These are phyloP conservation scores for Boletus vermiculosoides DNA, from an alignment of 768 basidiomycete species.

Conservation along the genomic window DNA sequence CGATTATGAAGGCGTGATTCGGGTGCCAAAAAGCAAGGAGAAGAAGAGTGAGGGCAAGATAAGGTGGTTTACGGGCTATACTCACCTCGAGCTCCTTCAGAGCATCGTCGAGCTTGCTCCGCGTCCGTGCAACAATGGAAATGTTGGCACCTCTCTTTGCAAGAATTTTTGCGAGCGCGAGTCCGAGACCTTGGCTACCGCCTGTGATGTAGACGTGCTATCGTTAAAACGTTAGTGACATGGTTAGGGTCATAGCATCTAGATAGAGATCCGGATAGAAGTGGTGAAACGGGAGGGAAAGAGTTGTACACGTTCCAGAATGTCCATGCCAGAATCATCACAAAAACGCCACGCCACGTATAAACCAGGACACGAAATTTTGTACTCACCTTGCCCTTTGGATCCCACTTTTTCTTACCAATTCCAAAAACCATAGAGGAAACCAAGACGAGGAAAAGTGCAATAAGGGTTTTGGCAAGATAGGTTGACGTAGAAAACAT, in stretches of 20 bases:
- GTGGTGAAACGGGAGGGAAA: background rate
- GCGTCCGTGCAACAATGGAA: conserved; percentile 79
- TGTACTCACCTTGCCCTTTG: conserved; percentile 40
- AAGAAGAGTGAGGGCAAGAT: background rate
- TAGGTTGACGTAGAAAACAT: background rate
- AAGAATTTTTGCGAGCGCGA: conserved; percentile 67
- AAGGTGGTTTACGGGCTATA: background rate
- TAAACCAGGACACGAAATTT: background rate
- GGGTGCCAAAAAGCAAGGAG: background rate
- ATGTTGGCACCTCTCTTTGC: conserved; percentile 73
- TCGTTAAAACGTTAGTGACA: background rate
- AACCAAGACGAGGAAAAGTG: conserved; percentile 9
- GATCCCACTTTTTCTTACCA: conserved; percentile 45
- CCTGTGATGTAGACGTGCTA: conserved; percentile 89
- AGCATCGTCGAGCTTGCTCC: conserved; percentile 60
- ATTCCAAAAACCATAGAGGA: conserved; percentile 20
- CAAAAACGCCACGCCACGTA: background rate
- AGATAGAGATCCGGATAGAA: no score
- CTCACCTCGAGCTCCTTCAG: conserved; percentile 64
- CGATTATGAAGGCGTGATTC: background rate
- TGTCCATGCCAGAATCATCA: no score
- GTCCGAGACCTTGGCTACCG: conserved; percentile 78
- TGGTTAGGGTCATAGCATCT: background rate
- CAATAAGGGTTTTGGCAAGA: conserved; percentile 8
- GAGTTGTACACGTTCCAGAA: background rate